Evolutionary conservation across 768 basidiomycete species (phyloP).

Genomic region (Phlebiopsis gigantea): DNA sequence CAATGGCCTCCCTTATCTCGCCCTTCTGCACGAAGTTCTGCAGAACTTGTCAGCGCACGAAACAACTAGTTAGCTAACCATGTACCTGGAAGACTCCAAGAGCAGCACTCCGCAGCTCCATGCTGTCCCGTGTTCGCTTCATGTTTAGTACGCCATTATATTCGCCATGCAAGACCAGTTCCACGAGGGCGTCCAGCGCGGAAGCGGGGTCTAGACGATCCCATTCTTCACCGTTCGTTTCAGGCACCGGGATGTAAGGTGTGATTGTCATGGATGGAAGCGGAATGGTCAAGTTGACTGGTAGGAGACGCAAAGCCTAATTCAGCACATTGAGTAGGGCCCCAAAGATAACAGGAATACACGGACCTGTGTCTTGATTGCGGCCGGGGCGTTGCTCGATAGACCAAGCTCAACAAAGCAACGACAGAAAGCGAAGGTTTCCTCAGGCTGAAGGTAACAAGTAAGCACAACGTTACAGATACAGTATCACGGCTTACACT

Average conservation of each 20-base stretch:
- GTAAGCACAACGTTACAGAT: background rate
- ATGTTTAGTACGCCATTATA: conserved; percentile 59
- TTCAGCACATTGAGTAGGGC: conserved; percentile 30
- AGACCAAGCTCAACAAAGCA: conserved; percentile 85
- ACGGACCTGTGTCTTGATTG: conserved; percentile 79
- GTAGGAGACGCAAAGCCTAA: conserved; percentile 56
- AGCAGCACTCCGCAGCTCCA: conserved; percentile 74
- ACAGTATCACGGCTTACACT: conserved; percentile 35
- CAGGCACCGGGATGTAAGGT: conserved; percentile 71
- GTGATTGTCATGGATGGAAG: conserved; percentile 65
- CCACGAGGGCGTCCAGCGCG: conserved; percentile 77
- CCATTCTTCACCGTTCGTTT: conserved; percentile 90
- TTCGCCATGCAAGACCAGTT: conserved; percentile 83
- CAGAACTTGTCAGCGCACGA: conserved; percentile 1
- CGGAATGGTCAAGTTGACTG: conserved; percentile 48
- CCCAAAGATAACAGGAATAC: background rate
- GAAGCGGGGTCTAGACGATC: conserved; percentile 78
- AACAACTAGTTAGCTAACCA: conserved; percentile 10
- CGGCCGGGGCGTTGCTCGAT: conserved; percentile 89
- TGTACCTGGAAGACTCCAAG: conserved; percentile 78
- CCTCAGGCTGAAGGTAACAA: conserved; percentile 40
- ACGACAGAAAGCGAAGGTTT: conserved; percentile 55
- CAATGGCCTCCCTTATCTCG: conserved; percentile 60
- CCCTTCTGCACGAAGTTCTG: conserved; percentile 77
- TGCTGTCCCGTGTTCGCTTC: conserved; percentile 56